Evolutionary conservation across 208 protist species (phyloP), one percentile per base, ranked within the genome.

Genomic region (Leishmania turanica): DNA sequence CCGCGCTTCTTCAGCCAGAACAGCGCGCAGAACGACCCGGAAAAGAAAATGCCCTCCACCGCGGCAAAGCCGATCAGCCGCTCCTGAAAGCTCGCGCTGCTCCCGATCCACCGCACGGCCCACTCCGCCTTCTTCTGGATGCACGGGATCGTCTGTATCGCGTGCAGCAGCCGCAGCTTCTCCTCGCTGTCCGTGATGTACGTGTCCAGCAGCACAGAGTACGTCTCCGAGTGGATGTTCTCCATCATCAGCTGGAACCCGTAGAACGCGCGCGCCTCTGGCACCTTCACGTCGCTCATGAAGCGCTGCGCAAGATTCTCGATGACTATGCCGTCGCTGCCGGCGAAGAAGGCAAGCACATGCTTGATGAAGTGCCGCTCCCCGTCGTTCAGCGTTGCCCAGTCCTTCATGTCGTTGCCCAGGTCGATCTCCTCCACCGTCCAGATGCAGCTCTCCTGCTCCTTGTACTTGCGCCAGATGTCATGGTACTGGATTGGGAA

Each of bases 1-100:
- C 98, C 99, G 76, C 99, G 96, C 92, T 99, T 99, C 98, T 99
- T 99, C 65, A 99, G 86, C 99, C 99, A 99, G 91, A 99, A 99
- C 66, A 99, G 98, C 34, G 98, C 91, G 86, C 99, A 99, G 93
- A 99, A 99, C 42, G 93, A 98, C 60, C 99, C 99, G 64, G 93
- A 98, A 91, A 99, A 99, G 95, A 99, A 99, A 85, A 99, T 99
- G 87, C 99, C 99, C 88, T 99, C 99, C 24, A 99, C 99, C 17
- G 96, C 95, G 9, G 99, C 99, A 89, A 99, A 99, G 3, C 98
- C 99, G 8, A 99, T 90, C 54, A 99, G 91, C 49, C 99, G 96
- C 88, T 99, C 95, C 45, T 96, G 96, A 84, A 99, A 99, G 75
- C 95, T 96, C 31, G 79, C 81, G 0, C 45, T 54, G 81, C 85